A percentile compares a stretch with the other conserved stretches of the same genome.
These are phyloP conservation scores for Diaporthe citrichinensis DNA, from an alignment of 2,329 filamentous ascomycete genomes.

Conservation along the genomic window DNA sequence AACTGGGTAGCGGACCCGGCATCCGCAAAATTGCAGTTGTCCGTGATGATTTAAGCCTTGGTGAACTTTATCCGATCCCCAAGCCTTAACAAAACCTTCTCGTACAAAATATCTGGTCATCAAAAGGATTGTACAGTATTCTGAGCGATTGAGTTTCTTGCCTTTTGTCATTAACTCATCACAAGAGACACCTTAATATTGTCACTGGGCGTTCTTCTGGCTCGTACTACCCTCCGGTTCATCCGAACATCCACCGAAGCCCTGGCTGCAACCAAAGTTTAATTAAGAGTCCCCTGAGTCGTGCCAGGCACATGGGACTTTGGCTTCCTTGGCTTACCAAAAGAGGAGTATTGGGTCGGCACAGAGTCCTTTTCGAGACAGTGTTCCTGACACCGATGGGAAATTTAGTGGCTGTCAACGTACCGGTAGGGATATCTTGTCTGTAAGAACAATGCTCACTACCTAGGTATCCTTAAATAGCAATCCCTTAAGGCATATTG, in stretches of 20 bases:
- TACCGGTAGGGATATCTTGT: neutral
- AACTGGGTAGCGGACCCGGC: neutral
- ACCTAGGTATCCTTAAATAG: accelerated
- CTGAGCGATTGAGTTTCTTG: neutral
- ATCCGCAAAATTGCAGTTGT: neutral
- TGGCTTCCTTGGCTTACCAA: neutral
- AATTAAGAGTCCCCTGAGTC: neutral
- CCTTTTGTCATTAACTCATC: neutral
- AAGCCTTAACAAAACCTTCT: neutral
- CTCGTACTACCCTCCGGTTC: neutral
- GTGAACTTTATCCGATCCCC: neutral
- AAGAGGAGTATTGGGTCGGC: neutral
- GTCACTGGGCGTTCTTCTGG: neutral
- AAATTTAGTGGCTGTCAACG: neutral
- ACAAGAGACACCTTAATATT: neutral
- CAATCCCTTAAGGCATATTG: neutral
- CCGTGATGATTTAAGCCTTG: constrained; percentile 3
- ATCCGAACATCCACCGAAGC: constrained; percentile 2
- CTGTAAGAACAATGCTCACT: neutral
- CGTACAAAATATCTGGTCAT: neutral
- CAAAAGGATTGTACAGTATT: no score
- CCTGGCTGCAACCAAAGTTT: neutral
- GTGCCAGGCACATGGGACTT: neutral
- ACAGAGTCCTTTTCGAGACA: neutral
- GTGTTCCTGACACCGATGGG: neutral